Evolutionary conservation across 805 yeast species (phyloP).

Genomic region (Candida patagonica): DNA sequence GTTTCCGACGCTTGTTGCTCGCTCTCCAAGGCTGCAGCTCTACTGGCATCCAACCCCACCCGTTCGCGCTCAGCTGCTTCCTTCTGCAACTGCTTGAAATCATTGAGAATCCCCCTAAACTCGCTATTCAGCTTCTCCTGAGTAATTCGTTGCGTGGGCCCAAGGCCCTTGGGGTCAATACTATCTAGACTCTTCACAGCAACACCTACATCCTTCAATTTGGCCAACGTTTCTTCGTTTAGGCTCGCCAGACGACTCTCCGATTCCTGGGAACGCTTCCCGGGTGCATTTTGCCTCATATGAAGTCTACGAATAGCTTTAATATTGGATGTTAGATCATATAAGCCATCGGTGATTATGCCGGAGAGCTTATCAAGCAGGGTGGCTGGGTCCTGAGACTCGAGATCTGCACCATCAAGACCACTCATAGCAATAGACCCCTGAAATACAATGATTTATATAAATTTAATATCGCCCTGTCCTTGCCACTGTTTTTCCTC

Average conservation of each 20-base stretch:
- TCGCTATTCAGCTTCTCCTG: slow-evolving; percentile 49
- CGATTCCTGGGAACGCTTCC: not conserved
- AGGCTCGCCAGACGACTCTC: slow-evolving; percentile 13
- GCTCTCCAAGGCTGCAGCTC: slow-evolving; percentile 5
- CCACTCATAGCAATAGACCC: too few relatives aligned
- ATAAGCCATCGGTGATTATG: slow-evolving; percentile 12
- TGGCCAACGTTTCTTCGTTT: slow-evolving; percentile 12
- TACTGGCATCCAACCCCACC: slow-evolving; percentile 5
- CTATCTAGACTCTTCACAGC: slow-evolving; percentile 12
- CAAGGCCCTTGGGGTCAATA: slow-evolving; percentile 11
- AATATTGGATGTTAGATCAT: slow-evolving; percentile 11
- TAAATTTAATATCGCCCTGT: too few relatives aligned
- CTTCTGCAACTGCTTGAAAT: slow-evolving; percentile 35
- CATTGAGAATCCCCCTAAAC: slow-evolving; percentile 41
- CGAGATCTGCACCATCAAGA: slow-evolving; percentile 1
- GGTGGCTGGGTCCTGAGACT: slow-evolving; percentile 6
- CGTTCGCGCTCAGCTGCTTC: slow-evolving; percentile 42
- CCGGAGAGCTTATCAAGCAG: slow-evolving; percentile 11
- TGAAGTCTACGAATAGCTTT: slow-evolving; percentile 10
- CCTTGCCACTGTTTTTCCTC: too few relatives aligned
- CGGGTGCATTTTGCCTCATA: slow-evolving; percentile 6
- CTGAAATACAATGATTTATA: too few relatives aligned
- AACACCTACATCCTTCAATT: slow-evolving; percentile 13
- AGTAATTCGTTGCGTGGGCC: slow-evolving; percentile 28
- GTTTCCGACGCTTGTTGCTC: slow-evolving; percentile 7